These are phyloP conservation scores for Chaetoceros muelleri DNA, from an alignment of 108 stramenopile species.

Conservation along the genomic window DNA sequence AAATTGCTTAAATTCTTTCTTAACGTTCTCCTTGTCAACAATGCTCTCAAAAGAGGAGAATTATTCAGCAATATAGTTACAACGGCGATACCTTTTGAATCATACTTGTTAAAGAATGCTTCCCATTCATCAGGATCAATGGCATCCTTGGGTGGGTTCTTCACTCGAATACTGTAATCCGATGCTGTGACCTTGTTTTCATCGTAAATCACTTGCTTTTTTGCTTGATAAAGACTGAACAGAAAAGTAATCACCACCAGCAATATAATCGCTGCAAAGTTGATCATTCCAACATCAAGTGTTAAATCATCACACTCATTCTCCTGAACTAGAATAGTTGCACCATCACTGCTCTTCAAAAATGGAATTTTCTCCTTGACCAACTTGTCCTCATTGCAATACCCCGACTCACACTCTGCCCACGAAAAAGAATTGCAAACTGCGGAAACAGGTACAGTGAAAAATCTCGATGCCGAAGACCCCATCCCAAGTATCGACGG, in stretches of 20 bases:
- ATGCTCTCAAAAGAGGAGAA: conserved; percentile 26
- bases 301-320: conserved; percentile 50
- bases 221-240: conserved; percentile 36
- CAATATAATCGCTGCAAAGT: conserved; percentile 47
- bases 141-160: conserved; percentile 67
- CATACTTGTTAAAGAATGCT: conserved; percentile 55
- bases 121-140: conserved; percentile 66
- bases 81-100: conserved; percentile 41
- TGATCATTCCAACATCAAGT: conserved; percentile 37
- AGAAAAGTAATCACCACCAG: conserved; percentile 28
- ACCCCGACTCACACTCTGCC: conserved; percentile 3
- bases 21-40: conserved; percentile 30
- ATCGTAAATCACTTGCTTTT: conserved; percentile 54
- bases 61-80: conserved; percentile 71
- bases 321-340: conserved; percentile 35
- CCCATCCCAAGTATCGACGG: conserved; percentile 34
- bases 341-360: conserved; percentile 17
- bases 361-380: conserved; percentile 15
- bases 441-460: not conserved
- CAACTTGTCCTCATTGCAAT: conserved; percentile 18
- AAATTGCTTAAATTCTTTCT: conserved; percentile 26
- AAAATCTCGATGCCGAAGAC: not conserved
- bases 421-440: conserved; percentile 9
- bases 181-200: conserved; percentile 46
- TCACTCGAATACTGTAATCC: conserved; percentile 66